A percentile compares a stretch with the other conserved stretches of the same genome.
Evolutionary conservation across 176 grass and related monocot species (phyloP).

Genomic region (Ensete ventricosum): DNA sequence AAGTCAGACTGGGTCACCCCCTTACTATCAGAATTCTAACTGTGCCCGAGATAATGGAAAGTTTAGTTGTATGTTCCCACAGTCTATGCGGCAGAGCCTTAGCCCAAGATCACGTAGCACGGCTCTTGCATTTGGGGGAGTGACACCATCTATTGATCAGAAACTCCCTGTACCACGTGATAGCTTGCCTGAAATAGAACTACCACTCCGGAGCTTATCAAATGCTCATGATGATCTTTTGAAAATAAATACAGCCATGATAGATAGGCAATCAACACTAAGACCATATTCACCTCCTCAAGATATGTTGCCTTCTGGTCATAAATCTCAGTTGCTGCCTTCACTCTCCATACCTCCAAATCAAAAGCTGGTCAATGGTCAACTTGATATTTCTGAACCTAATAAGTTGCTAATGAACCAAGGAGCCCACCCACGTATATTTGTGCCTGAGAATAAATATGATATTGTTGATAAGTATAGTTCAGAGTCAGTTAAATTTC

Average conservation of each 20-base stretch:
- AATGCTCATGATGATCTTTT: constrained; percentile 33
- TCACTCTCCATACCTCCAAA: constrained; percentile 31
- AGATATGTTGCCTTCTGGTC: constrained; percentile 31
- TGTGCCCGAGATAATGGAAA: constrained; percentile 28
- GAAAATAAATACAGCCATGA: constrained; percentile 29
- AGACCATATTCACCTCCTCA: constrained; percentile 22
- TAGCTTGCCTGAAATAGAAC: constrained; percentile 30
- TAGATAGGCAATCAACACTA: constrained; percentile 28
- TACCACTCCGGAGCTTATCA: constrained; percentile 34
- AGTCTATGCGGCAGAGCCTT: constrained; percentile 39
- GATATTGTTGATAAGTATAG: constrained; percentile 29
- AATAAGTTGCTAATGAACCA: constrained; percentile 33
- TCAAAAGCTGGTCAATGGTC: constrained; percentile 40
- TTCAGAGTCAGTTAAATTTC: constrained; percentile 18
- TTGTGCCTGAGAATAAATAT: constrained; percentile 43
- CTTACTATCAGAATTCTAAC: constrained; percentile 40
- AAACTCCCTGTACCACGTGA: constrained; percentile 1
- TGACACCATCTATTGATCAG: constrained; percentile 13
- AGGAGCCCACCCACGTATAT: constrained; percentile 47
- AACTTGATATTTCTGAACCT: constrained; percentile 37
- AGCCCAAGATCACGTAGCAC: constrained; percentile 36
- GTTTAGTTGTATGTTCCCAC: constrained; percentile 25
- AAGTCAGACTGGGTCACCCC: constrained; percentile 31
- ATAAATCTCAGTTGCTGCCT: constrained; percentile 31
- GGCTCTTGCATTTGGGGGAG: constrained; percentile 30